Percentiles rank a stretch among this genome's conserved stretches.
phyloP scores from a whole-genome alignment of 2,329 filamentous ascomycete genomes.

The Teratosphaeria pseudoeucalypti region DNA sequence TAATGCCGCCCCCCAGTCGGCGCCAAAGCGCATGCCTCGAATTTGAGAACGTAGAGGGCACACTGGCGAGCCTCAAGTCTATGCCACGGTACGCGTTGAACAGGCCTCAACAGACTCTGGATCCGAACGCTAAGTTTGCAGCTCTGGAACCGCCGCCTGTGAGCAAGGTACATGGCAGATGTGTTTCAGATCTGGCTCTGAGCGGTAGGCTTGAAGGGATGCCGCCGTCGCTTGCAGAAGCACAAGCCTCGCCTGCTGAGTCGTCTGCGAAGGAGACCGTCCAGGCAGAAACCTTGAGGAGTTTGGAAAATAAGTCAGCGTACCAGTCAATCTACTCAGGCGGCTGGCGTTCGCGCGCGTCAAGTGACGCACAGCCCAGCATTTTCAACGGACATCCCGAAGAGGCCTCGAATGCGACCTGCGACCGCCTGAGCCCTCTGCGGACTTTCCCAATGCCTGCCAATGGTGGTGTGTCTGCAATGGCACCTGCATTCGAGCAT shows the following conservation, averaged over 20 bases:
- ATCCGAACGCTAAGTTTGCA: constrained; percentile 19
- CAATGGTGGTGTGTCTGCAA: neutral
- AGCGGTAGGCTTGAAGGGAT: constrained; percentile 12
- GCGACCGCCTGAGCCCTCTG: neutral
- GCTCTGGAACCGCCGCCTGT: constrained; percentile 19
- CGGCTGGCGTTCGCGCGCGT: neutral
- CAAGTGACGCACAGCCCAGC: neutral
- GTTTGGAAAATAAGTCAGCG: neutral
- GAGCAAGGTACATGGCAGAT: constrained; percentile 20
- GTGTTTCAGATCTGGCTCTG: constrained; percentile 22
- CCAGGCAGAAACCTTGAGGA: neutral
- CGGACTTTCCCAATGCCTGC: neutral
- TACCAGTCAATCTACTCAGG: neutral
- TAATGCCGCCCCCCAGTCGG: constrained; percentile 15
- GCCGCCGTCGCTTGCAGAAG: neutral
- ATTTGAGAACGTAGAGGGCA: constrained; percentile 14
- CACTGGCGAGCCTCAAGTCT: constrained; percentile 5
- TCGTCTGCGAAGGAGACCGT: neutral
- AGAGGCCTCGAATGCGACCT: neutral
- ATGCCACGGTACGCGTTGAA: neutral
- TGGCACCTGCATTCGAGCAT: neutral
- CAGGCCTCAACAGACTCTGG: constrained; percentile 14
- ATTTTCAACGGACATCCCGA: neutral
- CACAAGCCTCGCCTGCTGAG: neutral
- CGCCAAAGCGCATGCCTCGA: constrained; percentile 20